phyloP scores from a whole-genome alignment of 2,329 filamentous ascomycete genomes.

The Drechslera avenae region DNA sequence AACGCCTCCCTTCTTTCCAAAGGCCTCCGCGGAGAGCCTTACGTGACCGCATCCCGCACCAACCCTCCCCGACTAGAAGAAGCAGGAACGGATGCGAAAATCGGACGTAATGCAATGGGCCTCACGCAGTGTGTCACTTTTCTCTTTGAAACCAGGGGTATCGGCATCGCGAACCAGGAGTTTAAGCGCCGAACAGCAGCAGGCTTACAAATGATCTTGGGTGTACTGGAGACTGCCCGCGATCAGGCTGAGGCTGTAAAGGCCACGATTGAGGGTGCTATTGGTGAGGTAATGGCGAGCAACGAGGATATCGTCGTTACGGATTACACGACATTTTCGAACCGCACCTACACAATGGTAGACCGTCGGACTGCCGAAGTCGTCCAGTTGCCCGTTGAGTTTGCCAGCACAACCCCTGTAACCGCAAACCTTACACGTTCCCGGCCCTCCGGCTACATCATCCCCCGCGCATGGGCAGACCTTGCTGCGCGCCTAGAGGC shows the following conservation, averaged over 20 bases:
- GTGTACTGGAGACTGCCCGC: slow-evolving; percentile 42
- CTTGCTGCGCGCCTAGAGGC: slow-evolving; percentile 40
- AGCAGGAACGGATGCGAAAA: slow-evolving; percentile 46
- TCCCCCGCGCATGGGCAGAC: slow-evolving; percentile 44
- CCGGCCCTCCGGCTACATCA: slow-evolving; percentile 44
- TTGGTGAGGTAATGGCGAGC: slow-evolving; percentile 31
- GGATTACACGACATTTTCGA: slow-evolving; percentile 33
- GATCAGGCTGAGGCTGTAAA: slow-evolving; percentile 35
- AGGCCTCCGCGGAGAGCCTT: slow-evolving; percentile 43
- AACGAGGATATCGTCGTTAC: slow-evolving; percentile 40
- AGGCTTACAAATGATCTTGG: slow-evolving; percentile 43
- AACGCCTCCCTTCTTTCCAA: slow-evolving; percentile 31
- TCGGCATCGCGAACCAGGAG: slow-evolving; percentile 43
- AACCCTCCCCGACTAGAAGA: slow-evolving; percentile 35
- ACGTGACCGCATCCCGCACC: slow-evolving; percentile 38
- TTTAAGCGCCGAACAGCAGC: slow-evolving; percentile 42
- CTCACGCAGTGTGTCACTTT: slow-evolving; percentile 45
- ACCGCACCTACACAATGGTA: slow-evolving; percentile 44
- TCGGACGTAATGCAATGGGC: slow-evolving; percentile 47
- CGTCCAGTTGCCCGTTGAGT: slow-evolving; percentile 42
- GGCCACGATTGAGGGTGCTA: slow-evolving; percentile 35
- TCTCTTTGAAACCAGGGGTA: slow-evolving; percentile 45
- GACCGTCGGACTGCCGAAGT: slow-evolving; percentile 38
- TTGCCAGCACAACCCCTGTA: slow-evolving; percentile 44
- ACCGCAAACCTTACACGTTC: slow-evolving; percentile 43